phyloP scores from a whole-genome alignment of 2,329 filamentous ascomycete species.

The Pestalotiopsis sp. region DNA sequence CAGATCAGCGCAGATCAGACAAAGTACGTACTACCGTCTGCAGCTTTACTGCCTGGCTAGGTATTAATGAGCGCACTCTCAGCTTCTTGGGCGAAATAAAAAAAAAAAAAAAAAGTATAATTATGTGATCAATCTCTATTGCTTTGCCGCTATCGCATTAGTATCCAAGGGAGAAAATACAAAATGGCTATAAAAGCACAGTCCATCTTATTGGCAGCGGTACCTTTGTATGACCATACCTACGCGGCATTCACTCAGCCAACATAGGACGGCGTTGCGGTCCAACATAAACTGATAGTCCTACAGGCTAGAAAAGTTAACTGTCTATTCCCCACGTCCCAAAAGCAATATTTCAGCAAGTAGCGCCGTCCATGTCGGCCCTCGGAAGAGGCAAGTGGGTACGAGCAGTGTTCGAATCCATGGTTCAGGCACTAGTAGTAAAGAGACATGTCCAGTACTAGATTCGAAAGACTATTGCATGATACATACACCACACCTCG shows the following conservation, averaged over 20 bases:
- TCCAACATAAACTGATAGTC: neutral
- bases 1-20: too few relatives aligned
- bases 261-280: neutral
- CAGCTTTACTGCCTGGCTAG: too few relatives aligned
- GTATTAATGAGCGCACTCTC: too few relatives aligned
- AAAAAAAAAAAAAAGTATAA: too few relatives aligned
- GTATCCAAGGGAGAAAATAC: neutral
- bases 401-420: neutral
- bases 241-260: neutral
- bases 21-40: too few relatives aligned
- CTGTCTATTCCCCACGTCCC: neutral
- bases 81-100: too few relatives aligned
- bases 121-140: neutral
- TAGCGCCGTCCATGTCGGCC: neutral
- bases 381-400: neutral
- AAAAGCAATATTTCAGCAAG: neutral
- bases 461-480: neutral
- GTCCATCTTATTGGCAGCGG: neutral
- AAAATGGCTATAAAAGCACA: neutral
- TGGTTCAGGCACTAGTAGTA: neutral
- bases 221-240: conserved; percentile 3
- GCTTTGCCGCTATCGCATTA: neutral
- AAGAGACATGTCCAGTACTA: neutral
- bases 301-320: neutral
- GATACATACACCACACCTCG: neutral